phyloP scores from a whole-genome alignment of 768 basidiomycete genomes.

The Galerina sulciceps region DNA sequence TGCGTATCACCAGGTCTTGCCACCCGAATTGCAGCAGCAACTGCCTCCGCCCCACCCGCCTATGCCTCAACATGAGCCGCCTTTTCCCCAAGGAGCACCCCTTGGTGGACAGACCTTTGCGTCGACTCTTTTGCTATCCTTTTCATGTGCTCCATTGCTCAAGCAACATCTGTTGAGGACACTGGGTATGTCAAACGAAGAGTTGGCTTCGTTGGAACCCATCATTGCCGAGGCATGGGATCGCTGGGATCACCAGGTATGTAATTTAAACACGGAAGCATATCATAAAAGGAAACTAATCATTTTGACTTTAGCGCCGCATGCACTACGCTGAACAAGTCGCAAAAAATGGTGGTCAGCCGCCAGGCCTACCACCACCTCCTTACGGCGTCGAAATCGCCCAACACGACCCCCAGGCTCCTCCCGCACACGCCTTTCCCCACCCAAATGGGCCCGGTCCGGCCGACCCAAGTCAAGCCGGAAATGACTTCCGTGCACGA shows the following conservation, averaged over 20 bases:
- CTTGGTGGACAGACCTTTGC: slow-evolving; percentile 80
- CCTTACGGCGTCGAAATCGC: slow-evolving; percentile 32
- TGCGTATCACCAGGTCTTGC: slow-evolving; percentile 47
- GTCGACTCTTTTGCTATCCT: slow-evolving; percentile 74
- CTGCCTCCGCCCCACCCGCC: slow-evolving; percentile 38
- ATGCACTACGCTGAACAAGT: slow-evolving; percentile 46
- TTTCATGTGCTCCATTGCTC: slow-evolving; percentile 73
- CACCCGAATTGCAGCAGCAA: slow-evolving; percentile 42
- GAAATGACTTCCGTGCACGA: slow-evolving; percentile 66
- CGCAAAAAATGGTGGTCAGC: slow-evolving; percentile 34
- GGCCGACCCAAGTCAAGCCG: slow-evolving; percentile 28
- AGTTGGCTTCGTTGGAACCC: slow-evolving; percentile 77
- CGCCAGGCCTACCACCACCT: slow-evolving; percentile 32
- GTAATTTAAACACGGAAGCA: slow-evolving; percentile 28
- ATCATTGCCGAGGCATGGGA: slow-evolving; percentile 87
- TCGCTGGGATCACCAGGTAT: slow-evolving; percentile 82
- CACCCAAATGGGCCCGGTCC: slow-evolving; percentile 28
- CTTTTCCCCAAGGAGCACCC: slow-evolving; percentile 61
- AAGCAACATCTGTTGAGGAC: slow-evolving; percentile 78
- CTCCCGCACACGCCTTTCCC: slow-evolving; percentile 21
- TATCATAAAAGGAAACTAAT: slow-evolving; percentile 7
- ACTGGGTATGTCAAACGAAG: slow-evolving; percentile 77
- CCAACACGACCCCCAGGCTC: slow-evolving; percentile 29
- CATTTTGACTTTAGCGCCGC: slow-evolving; percentile 34
- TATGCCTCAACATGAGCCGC: slow-evolving; percentile 50